Conservation (phyloP, 2,329 filamentous ascomycete genomes). For the Metarhizium anisopliae region DNA sequence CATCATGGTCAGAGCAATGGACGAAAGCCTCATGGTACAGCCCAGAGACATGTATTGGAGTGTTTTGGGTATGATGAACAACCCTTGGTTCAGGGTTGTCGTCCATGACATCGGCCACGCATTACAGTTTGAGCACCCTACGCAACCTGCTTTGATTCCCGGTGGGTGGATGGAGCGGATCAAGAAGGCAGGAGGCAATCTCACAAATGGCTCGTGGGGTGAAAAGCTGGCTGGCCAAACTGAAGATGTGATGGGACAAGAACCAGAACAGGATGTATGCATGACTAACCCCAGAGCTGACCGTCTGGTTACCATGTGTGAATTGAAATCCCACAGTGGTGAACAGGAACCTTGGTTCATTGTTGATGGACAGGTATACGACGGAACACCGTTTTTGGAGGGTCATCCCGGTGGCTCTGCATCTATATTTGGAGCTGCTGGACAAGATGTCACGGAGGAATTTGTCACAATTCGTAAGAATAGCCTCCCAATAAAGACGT, state of each 20-base stretch:
- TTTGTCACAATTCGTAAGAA: conserved; percentile 78
- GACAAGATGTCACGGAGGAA: conserved; percentile 74
- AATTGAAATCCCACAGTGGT: conserved; percentile 59
- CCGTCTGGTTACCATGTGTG: conserved; percentile 57
- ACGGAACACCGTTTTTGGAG: conserved; percentile 72
- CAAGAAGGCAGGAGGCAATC: conserved; percentile 72
- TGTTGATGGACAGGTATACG: conserved; percentile 79
- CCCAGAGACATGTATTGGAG: conserved; percentile 95
- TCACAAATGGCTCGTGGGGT: conserved; percentile 79
- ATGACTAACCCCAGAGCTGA: conserved; percentile 66
- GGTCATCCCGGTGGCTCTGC: conserved; percentile 79
- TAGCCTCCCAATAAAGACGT: not conserved
- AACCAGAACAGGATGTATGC: conserved; percentile 55
- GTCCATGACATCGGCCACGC: conserved; percentile 55
- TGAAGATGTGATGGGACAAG: conserved; percentile 31
- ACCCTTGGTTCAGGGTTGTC: conserved; percentile 80
- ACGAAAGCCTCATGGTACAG: conserved; percentile 78
- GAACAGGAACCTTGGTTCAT: conserved; percentile 75
- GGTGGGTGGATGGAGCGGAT: conserved; percentile 92
- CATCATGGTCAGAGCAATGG: conserved; percentile 79
- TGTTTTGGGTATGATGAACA: conserved; percentile 96
- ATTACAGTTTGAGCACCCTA: conserved; percentile 80
- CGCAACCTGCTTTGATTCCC: conserved; percentile 64
- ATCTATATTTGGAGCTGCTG: conserved; percentile 77
- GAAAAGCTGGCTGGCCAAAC: conserved; percentile 52